These are phyloP conservation scores for Croton setiger DNA, from an alignment of 441 rosid genomes.

Conservation along the genomic window DNA sequence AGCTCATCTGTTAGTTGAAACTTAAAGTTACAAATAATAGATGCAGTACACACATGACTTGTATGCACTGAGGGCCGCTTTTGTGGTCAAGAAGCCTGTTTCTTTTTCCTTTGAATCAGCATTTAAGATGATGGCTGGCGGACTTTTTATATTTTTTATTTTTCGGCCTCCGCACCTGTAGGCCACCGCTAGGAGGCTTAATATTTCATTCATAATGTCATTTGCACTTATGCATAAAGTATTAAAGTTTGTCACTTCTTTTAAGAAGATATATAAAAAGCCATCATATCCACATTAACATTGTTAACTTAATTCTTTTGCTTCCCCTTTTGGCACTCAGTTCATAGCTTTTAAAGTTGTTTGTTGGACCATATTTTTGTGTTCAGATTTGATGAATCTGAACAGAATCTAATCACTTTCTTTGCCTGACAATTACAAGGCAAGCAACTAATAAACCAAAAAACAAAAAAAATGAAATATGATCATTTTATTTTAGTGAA, in stretches of 20 bases:
- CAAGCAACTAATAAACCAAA: not conserved
- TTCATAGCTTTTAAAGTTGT: not conserved
- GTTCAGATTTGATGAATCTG: not conserved
- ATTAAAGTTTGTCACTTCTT: not conserved
- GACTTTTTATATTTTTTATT: not conserved
- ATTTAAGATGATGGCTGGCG: not conserved
- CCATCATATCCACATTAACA: not conserved
- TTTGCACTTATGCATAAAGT: not conserved
- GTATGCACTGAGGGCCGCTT: not conserved
- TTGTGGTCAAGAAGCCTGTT: not conserved
- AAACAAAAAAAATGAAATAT: not conserved
- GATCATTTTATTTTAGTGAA: not conserved
- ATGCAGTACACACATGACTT: not conserved
- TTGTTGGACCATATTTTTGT: not conserved
- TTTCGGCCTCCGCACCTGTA: not conserved
- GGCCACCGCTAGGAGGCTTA: not conserved
- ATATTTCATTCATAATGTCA: not conserved
- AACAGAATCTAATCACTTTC: not conserved
- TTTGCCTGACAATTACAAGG: not conserved
- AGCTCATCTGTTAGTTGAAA: not conserved
- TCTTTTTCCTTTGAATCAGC: not conserved
- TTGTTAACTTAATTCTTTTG: not conserved
- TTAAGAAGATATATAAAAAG: not conserved
- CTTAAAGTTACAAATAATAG: not conserved
- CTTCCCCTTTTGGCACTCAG: not conserved